Evolutionary conservation across 2,329 filamentous ascomycete genomes (phyloP).

Genomic region (Colletotrichum nymphaeae): DNA sequence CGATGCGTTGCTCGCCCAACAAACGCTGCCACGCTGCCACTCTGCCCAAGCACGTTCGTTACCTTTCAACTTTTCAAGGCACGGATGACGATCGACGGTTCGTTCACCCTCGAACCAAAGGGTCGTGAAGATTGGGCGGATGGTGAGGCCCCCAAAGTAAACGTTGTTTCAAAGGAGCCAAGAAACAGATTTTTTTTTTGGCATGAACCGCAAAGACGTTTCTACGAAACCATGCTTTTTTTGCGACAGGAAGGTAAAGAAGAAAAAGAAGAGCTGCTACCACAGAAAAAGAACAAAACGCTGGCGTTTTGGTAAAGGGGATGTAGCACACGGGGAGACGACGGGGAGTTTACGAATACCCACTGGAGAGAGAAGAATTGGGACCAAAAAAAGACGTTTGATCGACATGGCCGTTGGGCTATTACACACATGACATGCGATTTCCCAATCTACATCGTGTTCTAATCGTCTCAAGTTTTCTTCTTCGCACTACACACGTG

Average conservation of each 20-base stretch:
- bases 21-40: not conserved
- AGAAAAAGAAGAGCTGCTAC: too few relatives aligned
- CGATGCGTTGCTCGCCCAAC: not conserved
- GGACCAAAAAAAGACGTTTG: conserved; percentile 6
- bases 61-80: not conserved
- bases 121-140: not conserved
- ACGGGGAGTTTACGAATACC: not conserved
- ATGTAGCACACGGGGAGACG: not conserved
- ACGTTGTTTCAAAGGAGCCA: not conserved
- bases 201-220: conserved; percentile 13
- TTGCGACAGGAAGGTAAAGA: not conserved
- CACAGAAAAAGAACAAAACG: not conserved
- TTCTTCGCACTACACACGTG: not conserved
- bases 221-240: not conserved
- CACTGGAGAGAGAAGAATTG: not conserved
- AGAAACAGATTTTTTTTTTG: not conserved
- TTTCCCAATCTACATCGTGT: not conserved
- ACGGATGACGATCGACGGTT: not conserved
- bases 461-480: not conserved
- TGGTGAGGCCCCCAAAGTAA: not conserved
- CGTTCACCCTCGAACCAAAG: not conserved
- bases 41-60: not conserved
- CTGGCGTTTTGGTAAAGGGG: not conserved
- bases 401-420: not conserved
- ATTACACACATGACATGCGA: not conserved